These are phyloP conservation scores for Fusarium incarnatum DNA, from an alignment of 2,329 filamentous ascomycete species.

Conservation along the genomic window DNA sequence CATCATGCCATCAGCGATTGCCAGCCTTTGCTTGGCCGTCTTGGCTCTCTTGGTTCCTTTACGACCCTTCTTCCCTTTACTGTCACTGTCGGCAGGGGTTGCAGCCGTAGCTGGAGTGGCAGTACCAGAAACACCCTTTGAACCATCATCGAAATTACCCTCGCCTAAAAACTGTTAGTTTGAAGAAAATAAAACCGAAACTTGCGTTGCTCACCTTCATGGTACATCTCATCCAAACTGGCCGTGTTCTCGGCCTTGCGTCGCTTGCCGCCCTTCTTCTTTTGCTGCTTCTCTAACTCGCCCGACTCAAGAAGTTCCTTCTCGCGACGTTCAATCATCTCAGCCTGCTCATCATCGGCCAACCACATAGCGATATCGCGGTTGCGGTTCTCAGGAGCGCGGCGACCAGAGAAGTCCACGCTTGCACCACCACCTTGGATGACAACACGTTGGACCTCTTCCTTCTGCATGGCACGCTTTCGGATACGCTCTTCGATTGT, in stretches of 20 bases:
- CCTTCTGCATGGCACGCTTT: conserved; percentile 96
- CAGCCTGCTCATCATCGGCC: conserved; percentile 95
- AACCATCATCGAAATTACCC: conserved; percentile 91
- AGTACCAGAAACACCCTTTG: conserved; percentile 65
- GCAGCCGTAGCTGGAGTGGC: conserved; percentile 89
- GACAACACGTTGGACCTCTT: conserved; percentile 97
- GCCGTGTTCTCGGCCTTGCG: conserved; percentile 66
- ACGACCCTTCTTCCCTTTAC: conserved; percentile 66
- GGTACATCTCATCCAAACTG: conserved; percentile 97
- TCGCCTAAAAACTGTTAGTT: conserved; percentile 73
- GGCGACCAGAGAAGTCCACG: conserved; percentile 95
- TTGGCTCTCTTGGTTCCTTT: conserved; percentile 69
- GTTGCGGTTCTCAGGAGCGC: conserved; percentile 88
- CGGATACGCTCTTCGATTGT: conserved; percentile 99
- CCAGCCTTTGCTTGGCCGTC: conserved; percentile 75
- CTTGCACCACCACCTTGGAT: conserved; percentile 91
- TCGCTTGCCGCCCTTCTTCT: conserved; percentile 70
- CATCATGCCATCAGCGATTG: conserved; percentile 71
- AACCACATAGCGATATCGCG: conserved; percentile 99
- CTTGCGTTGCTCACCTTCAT: conserved; percentile 82
- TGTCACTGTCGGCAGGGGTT: conserved; percentile 76
- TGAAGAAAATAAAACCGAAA: neutral
- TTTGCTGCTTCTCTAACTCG: conserved; percentile 71
- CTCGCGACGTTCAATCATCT: conserved; percentile 92
- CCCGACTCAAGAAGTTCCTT: conserved; percentile 84